Conservation (phyloP, 2,329 filamentous ascomycete genomes). For the Coniochaeta sp. region DNA sequence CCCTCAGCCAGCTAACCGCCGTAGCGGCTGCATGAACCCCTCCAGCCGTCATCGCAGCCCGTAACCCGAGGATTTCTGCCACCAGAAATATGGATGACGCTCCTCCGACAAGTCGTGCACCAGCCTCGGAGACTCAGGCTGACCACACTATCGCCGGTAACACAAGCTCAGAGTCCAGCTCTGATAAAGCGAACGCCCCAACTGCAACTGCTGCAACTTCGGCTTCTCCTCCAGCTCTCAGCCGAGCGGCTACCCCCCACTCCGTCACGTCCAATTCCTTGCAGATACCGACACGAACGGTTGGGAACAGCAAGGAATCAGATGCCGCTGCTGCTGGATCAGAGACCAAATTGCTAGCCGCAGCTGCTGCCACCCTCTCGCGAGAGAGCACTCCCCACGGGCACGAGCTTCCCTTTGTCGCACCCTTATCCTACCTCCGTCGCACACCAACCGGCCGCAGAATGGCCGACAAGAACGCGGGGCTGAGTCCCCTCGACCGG, state of each 20-base stretch:
- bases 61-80: background rate
- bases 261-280: background rate
- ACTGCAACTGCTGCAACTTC: background rate
- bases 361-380: background rate
- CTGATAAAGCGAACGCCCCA: background rate
- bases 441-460: constrained; percentile 31
- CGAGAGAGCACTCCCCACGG: constrained; percentile 17
- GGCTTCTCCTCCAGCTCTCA: background rate
- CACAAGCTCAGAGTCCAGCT: background rate
- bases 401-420: constrained; percentile 50
- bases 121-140: background rate
- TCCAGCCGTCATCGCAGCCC: background rate
- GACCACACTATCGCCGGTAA: background rate
- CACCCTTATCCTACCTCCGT: constrained; percentile 52
- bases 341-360: background rate
- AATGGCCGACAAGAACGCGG: constrained; percentile 34
- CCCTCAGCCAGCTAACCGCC: background rate
- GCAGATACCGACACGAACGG: background rate
- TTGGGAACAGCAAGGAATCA: background rate
- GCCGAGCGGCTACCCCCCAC: background rate
- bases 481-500: constrained; percentile 54
- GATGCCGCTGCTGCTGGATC: constrained; percentile 10
- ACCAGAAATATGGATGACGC: background rate
- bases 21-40: background rate
- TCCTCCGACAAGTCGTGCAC: background rate